phyloP scores from a whole-genome alignment of 2,329 filamentous ascomycete genomes.

The Fusarium gaditjirri region DNA sequence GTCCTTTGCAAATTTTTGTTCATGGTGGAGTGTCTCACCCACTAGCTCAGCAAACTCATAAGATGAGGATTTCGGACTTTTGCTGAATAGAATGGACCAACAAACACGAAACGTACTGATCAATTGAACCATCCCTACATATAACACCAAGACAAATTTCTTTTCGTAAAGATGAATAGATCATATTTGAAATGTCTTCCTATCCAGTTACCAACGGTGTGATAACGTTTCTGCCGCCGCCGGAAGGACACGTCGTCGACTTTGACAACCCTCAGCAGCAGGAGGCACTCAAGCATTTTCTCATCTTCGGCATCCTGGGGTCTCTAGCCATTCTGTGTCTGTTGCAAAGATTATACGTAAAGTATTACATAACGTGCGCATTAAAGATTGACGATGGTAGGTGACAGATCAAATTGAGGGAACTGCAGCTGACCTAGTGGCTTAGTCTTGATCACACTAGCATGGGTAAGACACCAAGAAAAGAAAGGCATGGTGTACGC shows the following conservation, averaged over 20 bases:
- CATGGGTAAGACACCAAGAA: constrained; percentile 16
- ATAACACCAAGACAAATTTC: background rate
- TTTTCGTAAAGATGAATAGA: rapidly evolving
- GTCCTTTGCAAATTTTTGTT: background rate
- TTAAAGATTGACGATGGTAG: constrained; percentile 35
- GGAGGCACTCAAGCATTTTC: constrained; percentile 36
- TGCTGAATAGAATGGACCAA: background rate
- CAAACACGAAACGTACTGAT: background rate
- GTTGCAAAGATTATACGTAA: constrained; percentile 46
- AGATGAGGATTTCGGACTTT: background rate
- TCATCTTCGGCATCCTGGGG: constrained; percentile 40
- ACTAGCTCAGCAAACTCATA: background rate
- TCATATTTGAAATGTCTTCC: constrained; percentile 2
- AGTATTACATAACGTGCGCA: constrained; percentile 28
- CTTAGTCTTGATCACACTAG: constrained; percentile 14
- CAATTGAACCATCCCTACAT: background rate
- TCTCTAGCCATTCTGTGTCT: constrained; percentile 32
- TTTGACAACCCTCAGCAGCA: constrained; percentile 45
- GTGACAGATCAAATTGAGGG: background rate
- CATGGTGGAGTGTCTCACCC: background rate
- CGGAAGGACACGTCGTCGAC: constrained; percentile 45
- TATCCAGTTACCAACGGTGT: constrained; percentile 39
- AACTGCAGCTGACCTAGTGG: background rate
- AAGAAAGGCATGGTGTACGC: rapidly evolving
- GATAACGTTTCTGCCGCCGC: constrained; percentile 38